A percentile compares a stretch with the other conserved stretches of the same genome.
These are phyloP conservation scores for Diophrys appendiculata DNA, from an alignment of 73 alveolate species.

Conservation along the genomic window DNA sequence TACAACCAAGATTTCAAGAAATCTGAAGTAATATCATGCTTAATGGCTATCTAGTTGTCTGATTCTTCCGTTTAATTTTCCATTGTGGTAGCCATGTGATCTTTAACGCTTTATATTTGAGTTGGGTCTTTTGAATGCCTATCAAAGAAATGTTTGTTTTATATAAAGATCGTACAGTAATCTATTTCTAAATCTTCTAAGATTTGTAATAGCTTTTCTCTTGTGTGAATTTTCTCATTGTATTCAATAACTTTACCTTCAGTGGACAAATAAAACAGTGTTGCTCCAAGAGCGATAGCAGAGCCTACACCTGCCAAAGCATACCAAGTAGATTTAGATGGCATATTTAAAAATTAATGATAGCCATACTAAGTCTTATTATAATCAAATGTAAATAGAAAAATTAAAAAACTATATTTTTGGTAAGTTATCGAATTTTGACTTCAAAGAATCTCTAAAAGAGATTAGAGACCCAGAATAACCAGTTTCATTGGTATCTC, in stretches of 20 bases:
- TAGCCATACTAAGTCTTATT: too few species aligned
- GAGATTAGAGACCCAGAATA: background rate
- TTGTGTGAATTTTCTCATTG: background rate
- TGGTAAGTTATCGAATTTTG: background rate
- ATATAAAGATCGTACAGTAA: background rate
- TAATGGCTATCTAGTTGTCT: background rate
- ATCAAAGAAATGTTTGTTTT: background rate
- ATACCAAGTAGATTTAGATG: background rate
- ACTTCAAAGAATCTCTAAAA: background rate
- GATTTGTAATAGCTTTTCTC: background rate
- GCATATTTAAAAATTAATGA: too few species aligned
- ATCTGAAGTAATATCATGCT: background rate
- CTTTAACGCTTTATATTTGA: too few species aligned
- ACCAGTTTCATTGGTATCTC: background rate
- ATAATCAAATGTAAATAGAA: background rate
- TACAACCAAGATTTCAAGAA: background rate
- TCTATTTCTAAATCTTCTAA: background rate
- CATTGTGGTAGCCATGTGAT: background rate
- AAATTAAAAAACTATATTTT: too few species aligned
- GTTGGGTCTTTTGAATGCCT: background rate
- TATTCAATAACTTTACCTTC: background rate
- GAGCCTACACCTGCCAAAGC: slow-evolving; percentile 1
- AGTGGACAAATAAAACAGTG: background rate
- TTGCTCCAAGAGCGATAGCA: background rate
- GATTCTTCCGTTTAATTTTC: background rate